phyloP scores from a whole-genome alignment of 164 flowering plant genomes.

The Tetrastigma voinierianum region DNA sequence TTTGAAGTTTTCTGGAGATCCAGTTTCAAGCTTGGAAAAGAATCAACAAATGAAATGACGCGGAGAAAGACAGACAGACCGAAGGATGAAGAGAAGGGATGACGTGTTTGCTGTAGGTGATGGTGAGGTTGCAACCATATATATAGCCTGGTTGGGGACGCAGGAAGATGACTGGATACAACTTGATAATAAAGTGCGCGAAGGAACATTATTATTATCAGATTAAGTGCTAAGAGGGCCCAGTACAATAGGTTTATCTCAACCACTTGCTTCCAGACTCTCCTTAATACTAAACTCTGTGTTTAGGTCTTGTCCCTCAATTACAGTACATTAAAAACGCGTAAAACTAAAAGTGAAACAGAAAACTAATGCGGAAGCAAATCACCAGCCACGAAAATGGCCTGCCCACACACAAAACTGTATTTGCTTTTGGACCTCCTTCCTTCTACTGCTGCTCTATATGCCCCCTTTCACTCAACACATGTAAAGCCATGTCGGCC shows the following conservation, averaged over 20 bases:
- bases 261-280: too few relatives aligned
- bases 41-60: too few relatives aligned
- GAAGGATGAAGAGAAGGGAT: neutral
- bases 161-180: neutral
- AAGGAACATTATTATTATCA: too few relatives aligned
- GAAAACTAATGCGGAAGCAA: slow-evolving; percentile 25
- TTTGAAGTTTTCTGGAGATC: slow-evolving; percentile 1
- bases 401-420: slow-evolving; percentile 19
- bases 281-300: neutral
- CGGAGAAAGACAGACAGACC: neutral
- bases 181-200: too few relatives aligned
- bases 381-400: slow-evolving; percentile 27
- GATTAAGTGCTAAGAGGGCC: too few relatives aligned
- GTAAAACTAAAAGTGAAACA: neutral
- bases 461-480: slow-evolving; percentile 9
- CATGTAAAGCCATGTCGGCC: slow-evolving; percentile 38
- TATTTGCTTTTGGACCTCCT: slow-evolving; percentile 20
- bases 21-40: neutral
- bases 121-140: neutral
- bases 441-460: slow-evolving; percentile 18
- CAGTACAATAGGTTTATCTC: too few relatives aligned
- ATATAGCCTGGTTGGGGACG: slow-evolving; percentile 17
- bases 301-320: neutral
- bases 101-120: neutral
- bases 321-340: neutral